Evolutionary conservation across 202 grass and related monocot species (phyloP).

Genomic region (Hordeum pubiflorum): DNA sequence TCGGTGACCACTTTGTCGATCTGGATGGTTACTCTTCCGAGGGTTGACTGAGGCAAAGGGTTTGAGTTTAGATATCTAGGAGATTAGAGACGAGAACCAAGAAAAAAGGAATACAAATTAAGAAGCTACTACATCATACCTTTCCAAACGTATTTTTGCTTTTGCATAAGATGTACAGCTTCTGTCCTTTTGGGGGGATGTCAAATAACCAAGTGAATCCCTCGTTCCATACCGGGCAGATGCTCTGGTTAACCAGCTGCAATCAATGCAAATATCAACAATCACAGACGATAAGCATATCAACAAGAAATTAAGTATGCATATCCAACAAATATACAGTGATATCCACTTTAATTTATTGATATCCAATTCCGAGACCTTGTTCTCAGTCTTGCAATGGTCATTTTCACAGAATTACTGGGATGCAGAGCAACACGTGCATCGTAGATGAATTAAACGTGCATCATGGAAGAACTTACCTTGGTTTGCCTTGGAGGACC

Average conservation of each 20-base stretch:
- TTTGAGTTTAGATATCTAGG: background rate
- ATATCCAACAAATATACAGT: background rate
- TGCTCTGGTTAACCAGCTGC: constrained; percentile 76
- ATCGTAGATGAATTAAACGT: background rate
- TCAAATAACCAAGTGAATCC: constrained; percentile 98
- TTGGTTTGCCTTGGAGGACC: constrained; percentile 85
- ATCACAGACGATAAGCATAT: background rate
- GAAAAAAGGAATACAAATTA: background rate
- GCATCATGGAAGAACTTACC: constrained; percentile 29
- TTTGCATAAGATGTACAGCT: constrained; percentile 96
- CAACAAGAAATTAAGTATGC: background rate
- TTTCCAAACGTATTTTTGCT: constrained; percentile 99
- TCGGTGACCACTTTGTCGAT: constrained; percentile 94
- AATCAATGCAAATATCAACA: constrained; percentile 16
- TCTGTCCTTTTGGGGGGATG: constrained; percentile 91
- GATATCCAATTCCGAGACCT: background rate
- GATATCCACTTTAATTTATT: background rate
- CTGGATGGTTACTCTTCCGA: constrained; percentile 88
- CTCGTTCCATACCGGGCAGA: constrained; percentile 85
- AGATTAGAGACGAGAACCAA: background rate
- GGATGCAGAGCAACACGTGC: background rate
- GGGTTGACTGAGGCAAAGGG: constrained; percentile 48
- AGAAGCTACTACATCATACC: constrained; percentile 27
- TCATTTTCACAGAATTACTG: constrained; percentile 18
- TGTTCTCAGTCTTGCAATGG: background rate